phyloP scores from a whole-genome alignment of 139 green algal genomes.

The Chlorella ohadii region DNA sequence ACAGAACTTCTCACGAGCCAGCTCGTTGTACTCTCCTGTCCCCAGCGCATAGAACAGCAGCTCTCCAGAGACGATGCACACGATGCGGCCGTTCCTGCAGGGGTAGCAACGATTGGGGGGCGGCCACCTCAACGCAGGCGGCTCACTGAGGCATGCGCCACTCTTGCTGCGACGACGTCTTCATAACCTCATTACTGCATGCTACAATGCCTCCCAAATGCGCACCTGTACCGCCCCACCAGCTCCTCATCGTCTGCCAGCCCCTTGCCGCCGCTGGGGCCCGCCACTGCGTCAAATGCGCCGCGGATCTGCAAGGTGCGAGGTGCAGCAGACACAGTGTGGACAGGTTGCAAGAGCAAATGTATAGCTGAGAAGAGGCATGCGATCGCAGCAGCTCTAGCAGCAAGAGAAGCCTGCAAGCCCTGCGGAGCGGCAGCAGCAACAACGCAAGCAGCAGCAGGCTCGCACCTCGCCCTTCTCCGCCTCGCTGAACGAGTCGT shows the following conservation, averaged over 20 bases:
- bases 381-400: too few relatives aligned
- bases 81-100: slow-evolving; percentile 56
- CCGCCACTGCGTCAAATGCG: slow-evolving; percentile 58
- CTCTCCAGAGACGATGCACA: slow-evolving; percentile 57
- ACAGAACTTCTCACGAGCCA: slow-evolving; percentile 60
- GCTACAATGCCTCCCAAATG: neutral
- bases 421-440: too few relatives aligned
- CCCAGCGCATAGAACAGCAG: slow-evolving; percentile 77
- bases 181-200: too few relatives aligned
- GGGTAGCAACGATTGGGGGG: too few relatives aligned
- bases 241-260: slow-evolving; percentile 59
- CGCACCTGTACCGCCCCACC: slow-evolving; percentile 68
- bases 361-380: too few relatives aligned
- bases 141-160: too few relatives aligned
- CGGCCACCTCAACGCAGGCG: too few relatives aligned
- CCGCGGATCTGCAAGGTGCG: neutral
- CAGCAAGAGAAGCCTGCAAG: too few relatives aligned
- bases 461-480: slow-evolving; percentile 77
- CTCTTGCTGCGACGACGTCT: too few relatives aligned
- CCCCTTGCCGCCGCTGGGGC: slow-evolving; percentile 7
- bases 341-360: too few relatives aligned
- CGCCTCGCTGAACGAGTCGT: slow-evolving; percentile 68
- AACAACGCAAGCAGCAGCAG: too few relatives aligned
- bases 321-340: too few relatives aligned
- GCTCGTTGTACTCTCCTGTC: slow-evolving; percentile 80